Evolutionary conservation across 2,329 filamentous ascomycete genomes (phyloP), one percentile per base, ranked within the genome.

Genomic region (Aureobasidium pullulans): DNA sequence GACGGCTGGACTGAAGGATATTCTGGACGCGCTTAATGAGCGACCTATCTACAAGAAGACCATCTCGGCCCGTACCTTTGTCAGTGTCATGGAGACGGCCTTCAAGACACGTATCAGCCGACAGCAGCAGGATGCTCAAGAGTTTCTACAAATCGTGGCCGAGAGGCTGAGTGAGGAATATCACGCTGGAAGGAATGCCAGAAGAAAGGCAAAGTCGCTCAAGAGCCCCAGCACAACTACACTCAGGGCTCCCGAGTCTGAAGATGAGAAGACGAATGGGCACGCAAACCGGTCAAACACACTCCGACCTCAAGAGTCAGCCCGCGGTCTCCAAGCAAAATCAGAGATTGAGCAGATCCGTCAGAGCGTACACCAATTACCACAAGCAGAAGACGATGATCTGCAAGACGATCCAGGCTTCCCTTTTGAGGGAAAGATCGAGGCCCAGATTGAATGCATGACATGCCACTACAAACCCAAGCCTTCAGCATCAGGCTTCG

Each of bases 121-220:
- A 57, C 90, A 94, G 70, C 94, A 99, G 74, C 94, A 99, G 73
- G 94, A 99, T 76, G 94, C 94, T 10, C 94, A 99, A 70, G 94
- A 99, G 72, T 96, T 99, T 64, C 75, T 99, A 59, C 94, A 99
- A 75, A 87, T 97, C 52, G 87, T 99, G 11, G 88, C 90, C 2
- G 93, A 99, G 76, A 83, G 93, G 56, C 78, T 99, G 59, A 91
- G 90, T 68, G 94, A 99, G 69, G 94, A 99, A 73, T 96, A 96
- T 68, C 86, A 95, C 70, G 91, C 91, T 4, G 91, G 90, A 1
- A 81, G 83, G 67, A 83, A 87, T 69, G 91, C 90, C 11, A 81
- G 92, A 63, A 77, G 76, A 47, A 79, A 82, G 60, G 84, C 84
- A 3, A 76, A 71, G 49, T 60, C 62, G 16, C 47, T 60, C 48